phyloP scores from a whole-genome alignment of 2,329 filamentous ascomycete genomes.

The Botryotinia globosa region DNA sequence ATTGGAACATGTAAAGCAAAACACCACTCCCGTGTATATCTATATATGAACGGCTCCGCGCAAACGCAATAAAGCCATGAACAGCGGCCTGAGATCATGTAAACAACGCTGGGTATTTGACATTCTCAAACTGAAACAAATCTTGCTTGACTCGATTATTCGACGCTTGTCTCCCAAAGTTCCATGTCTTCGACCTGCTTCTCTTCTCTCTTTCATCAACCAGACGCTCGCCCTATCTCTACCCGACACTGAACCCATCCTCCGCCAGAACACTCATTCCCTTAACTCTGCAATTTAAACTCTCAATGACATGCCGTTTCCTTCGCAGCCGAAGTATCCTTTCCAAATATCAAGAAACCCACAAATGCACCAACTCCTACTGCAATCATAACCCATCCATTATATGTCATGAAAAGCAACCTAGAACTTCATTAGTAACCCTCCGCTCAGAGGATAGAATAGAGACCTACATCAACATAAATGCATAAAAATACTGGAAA shows the following conservation, averaged over 20 bases:
- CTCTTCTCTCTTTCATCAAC: conserved; percentile 62
- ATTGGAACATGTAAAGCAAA: neutral
- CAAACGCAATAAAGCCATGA: neutral
- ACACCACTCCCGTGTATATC: neutral
- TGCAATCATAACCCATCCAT: conserved; percentile 94
- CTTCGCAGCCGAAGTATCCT: conserved; percentile 68
- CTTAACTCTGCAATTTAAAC: neutral
- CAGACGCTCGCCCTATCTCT: conserved; percentile 48
- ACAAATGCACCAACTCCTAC: conserved; percentile 86
- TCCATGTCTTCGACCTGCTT: conserved; percentile 54
- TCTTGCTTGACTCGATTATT: conserved; percentile 43
- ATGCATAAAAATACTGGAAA: conserved; percentile 95
- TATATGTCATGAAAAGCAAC: conserved; percentile 99
- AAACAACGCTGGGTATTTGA: neutral
- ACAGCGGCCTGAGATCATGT: neutral
- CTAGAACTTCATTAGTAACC: conserved; percentile 46
- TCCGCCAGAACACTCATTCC: conserved; percentile 42
- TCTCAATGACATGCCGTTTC: conserved; percentile 82
- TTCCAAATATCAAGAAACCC: conserved; percentile 81
- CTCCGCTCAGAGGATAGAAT: neutral
- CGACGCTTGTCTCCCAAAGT: conserved; percentile 57
- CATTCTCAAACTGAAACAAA: neutral
- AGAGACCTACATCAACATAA: conserved; percentile 92
- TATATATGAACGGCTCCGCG: neutral
- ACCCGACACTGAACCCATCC: conserved; percentile 67